phyloP scores from a whole-genome alignment of 2,329 filamentous ascomycete species.

The Thielaviopsis musarum region DNA sequence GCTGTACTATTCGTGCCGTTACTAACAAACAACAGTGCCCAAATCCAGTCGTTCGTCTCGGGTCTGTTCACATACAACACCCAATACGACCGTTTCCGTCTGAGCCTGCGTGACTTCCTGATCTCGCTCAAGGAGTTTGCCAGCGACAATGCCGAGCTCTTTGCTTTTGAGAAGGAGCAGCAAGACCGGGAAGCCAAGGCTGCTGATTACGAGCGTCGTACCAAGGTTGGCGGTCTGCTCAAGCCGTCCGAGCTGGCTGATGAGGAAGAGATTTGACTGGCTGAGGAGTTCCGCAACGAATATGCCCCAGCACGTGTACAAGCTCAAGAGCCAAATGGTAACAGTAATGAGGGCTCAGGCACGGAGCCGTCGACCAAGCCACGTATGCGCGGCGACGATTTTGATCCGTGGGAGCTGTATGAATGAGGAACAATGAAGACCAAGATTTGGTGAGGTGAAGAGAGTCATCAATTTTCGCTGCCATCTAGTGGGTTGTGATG shows the following conservation, averaged over 20 bases:
- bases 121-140: slow-evolving; percentile 95
- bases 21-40: slow-evolving; percentile 40
- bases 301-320: slow-evolving; percentile 26
- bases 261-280: slow-evolving; percentile 68
- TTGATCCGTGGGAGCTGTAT: slow-evolving; percentile 15
- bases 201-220: slow-evolving; percentile 76
- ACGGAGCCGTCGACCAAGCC: slow-evolving; percentile 5
- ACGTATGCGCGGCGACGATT: slow-evolving; percentile 10
- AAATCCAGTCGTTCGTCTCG: slow-evolving; percentile 82
- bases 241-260: slow-evolving; percentile 96
- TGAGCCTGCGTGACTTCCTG: slow-evolving; percentile 89
- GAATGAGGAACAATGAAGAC: slow-evolving; percentile 12
- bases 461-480: background rate
- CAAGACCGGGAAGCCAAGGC: slow-evolving; percentile 71
- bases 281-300: slow-evolving; percentile 48
- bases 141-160: slow-evolving; percentile 88
- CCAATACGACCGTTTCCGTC: slow-evolving; percentile 85
- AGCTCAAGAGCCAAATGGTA: slow-evolving; percentile 6
- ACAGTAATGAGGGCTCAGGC: slow-evolving; percentile 6
- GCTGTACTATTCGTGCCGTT: slow-evolving; percentile 8
- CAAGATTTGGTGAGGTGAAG: background rate
- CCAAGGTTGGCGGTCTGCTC: slow-evolving; percentile 87
- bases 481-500: background rate
- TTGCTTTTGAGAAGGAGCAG: slow-evolving; percentile 85
- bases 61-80: slow-evolving; percentile 78